Evolutionary conservation across 768 basidiomycete species (phyloP), one percentile per base, ranked within the genome.

Genomic region (Lentinula sp.): DNA sequence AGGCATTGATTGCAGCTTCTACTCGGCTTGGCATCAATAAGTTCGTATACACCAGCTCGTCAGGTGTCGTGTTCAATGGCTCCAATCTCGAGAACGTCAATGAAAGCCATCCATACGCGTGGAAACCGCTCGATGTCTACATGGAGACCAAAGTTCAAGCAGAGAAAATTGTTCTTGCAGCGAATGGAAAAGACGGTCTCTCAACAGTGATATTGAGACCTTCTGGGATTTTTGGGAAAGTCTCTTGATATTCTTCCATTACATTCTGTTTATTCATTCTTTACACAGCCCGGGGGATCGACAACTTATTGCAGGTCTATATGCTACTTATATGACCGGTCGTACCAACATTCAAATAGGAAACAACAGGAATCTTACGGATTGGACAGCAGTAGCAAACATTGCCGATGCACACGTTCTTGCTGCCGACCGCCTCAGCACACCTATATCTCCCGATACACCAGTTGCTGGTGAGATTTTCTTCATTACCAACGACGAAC

Each of bases 401-500:
- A 79, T 88, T 62, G 89, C 87, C 0, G 79, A 87, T 64, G 88
- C 87, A 4, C 90, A 91, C 67, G 70, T 91, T 12, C 79, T 91
- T 46, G 89, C 90, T 10, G 80, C 83, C 28, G 88, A 90, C 75
- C 83, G 80, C 65, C 79, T 91, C 45, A 71, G 71, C 78, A 18
- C 70, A 0, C 67, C 73, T n/a, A 74, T 85, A 20, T 84, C 85
- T 15, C 85, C 85, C 0, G 82, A 81, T 16, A 70, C 68, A n/a
- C 76, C 82, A 3, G 85, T 90, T 58, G 87, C 87, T 1, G 89
- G 89, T 0, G 81, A 91, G 67, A 83, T 70, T 9, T 91, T 86
- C 76, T 88, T 87, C 77, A 86, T 91, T 71, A 88, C 87, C 61
- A 91, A 91, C 67, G 85, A 87, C 59, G 88, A 91, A 66, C 89